Base-by-base conservation (phyloP, 2,329 filamentous ascomycete species). In the Pyricularia grisea region DNA sequence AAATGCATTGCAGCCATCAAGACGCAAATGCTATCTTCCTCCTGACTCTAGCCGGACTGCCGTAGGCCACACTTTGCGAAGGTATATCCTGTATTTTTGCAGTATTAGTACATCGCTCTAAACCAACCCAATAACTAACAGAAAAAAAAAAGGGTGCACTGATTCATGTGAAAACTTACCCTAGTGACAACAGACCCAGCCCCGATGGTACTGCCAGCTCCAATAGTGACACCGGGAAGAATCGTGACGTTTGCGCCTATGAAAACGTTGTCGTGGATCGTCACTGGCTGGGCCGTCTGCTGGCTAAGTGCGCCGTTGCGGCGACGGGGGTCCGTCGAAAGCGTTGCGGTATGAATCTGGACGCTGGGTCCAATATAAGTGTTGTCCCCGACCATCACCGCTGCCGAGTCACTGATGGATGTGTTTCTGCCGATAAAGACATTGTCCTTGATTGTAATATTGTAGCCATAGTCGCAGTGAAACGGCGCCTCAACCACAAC, bases 381-480 rank as follows among this genome's bases (percentile, higher is more conserved):
- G 70, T 92, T 88, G 71, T 92, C 87, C 2, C 94, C 94, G 74
- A 98, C 93, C 65, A 83, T 88, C 70, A 98, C 91, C 72, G 89
- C 85, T 76, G 90, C 91, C n/a, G 93, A 90, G 77, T 99, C 95
- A 69, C 94, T 88, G 75, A 98, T 90, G 30, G 89, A 90, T 78
- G 94, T 97, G 74, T 92, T 91, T 69, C 92, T 87, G 23, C 91
- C 92, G 73, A 99, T 91, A 69, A 90, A 87, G 2, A 96, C 92
- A 72, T 95, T 90, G 73, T 94, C 90, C 14, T 92, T 94, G 73
- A 99, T 91, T 66, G 87, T 86, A 74, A 98, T 91, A 77, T 99
- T 98, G 81, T 97, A 98, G 0, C 95, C 95, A 75, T 97, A 97
- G 75, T 97, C 93, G 77, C 94, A 97, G 65, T 85, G 89, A 78